Base-by-base conservation (phyloP, 495 filamentous ascomycete genomes). In the Penicillium tannophilum region DNA sequence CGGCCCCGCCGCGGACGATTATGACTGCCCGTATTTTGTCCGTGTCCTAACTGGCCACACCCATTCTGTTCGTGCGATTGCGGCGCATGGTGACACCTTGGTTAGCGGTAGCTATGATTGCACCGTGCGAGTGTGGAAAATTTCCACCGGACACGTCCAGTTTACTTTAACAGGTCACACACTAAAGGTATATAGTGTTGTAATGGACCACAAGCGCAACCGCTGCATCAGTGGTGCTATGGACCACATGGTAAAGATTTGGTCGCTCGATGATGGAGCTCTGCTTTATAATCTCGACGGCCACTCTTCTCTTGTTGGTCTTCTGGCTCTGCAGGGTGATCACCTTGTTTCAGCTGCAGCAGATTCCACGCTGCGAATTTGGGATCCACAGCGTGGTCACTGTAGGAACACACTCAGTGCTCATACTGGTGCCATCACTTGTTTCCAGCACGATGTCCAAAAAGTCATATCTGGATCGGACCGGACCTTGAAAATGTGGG, bases 71-170 rank as follows among this genome's bases (percentile, higher is more conserved):
- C 90, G 94, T 46, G 94, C 94, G 12, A 99, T 99, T 62, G 94
- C 95, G 49, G 95, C 95, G 9, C 88, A 98, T 64, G 92, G 87
- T 2, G 94, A 99, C 63, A 97, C 91, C 6, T 81, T 99, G n/a
- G 91, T 98, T n/a, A 97, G 92, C 63, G 94, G 94, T 8, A 97
- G 93, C 69, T 99, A 99, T 71, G 94, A 99, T 71, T 93, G 85
- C 74, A 94, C 90, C 0, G 95, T 99, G 12, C 86, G 93, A 35
- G 94, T 99, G 3, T 99, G 94, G 94, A 93, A 90, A 63, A 96
- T 98, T 60, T 97, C 93, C 23, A 97, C 91, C 0, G 94, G 94
- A 46, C 92, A 97, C 65, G 86, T 86, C n/a, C 61, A 94, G 9
- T 89, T 96, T 62, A 86, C 90, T n/a, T 78, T 99, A 8, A 83